Evolutionary conservation across 768 basidiomycete genomes (phyloP).

Genomic region (Chalciporus sphaerocephalus): DNA sequence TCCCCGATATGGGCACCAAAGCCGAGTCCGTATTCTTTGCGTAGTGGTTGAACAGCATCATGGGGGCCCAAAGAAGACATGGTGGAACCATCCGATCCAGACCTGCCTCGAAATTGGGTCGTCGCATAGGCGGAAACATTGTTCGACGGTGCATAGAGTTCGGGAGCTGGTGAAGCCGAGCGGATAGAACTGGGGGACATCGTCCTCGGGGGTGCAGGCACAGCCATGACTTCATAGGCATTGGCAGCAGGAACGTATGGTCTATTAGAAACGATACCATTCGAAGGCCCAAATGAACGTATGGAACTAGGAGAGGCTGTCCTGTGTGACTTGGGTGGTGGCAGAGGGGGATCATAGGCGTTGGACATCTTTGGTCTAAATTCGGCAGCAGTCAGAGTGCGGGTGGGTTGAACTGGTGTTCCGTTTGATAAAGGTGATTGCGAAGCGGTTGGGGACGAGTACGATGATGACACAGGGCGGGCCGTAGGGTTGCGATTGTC

Average conservation of each 20-base stretch:
- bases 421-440: slow-evolving; percentile 18
- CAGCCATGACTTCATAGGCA: slow-evolving; percentile 18
- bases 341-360: slow-evolving; percentile 76
- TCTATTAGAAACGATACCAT: slow-evolving; percentile 9
- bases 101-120: slow-evolving; percentile 34
- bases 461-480: slow-evolving; percentile 25
- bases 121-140: slow-evolving; percentile 11
- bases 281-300: slow-evolving; percentile 19
- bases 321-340: slow-evolving; percentile 39
- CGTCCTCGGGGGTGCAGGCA: slow-evolving; percentile 26
- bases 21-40: slow-evolving; percentile 28
- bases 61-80: slow-evolving; percentile 30
- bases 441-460: slow-evolving; percentile 16
- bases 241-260: slow-evolving; percentile 10
- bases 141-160: slow-evolving; percentile 38
- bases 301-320: slow-evolving; percentile 23
- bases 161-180: slow-evolving; percentile 24
- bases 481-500: slow-evolving; percentile 25
- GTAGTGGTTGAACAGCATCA: slow-evolving; percentile 21
- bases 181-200: slow-evolving; percentile 27
- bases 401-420: slow-evolving; percentile 29
- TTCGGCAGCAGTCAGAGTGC: slow-evolving; percentile 40
- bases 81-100: slow-evolving; percentile 44
- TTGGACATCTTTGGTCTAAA: slow-evolving; percentile 62
- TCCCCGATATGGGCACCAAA: slow-evolving; percentile 17